Evolutionary conservation across 1,284 basidiomycete species (phyloP), one percentile per base, ranked within the genome.

Genomic region (Sphagnurus paluster): DNA sequence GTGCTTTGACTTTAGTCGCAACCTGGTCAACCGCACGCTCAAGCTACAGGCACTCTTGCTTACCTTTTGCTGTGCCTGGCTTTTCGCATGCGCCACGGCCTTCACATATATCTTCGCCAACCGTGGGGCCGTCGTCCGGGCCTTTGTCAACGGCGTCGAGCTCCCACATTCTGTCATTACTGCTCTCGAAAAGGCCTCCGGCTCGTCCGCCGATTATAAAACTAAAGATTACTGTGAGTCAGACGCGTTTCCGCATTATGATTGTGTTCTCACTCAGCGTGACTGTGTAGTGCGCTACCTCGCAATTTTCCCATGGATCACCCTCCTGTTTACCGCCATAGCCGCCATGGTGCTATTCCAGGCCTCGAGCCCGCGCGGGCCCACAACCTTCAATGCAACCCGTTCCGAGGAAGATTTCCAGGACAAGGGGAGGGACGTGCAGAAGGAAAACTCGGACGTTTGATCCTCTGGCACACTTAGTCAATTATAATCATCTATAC

Each of bases 251-350:
- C 13, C 30, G 14, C 8, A 14, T 4, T 10, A 16, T 3, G 30
- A 3, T 9, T 7, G 6, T 24, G 26, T n/a, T n/a, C 25, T 41
- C 26, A 41, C 20, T 9, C 16, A 14, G 25, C 9, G 5, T 6
- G 4, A 17, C n/a, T 5, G 6, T 19, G 6, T 17, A 47, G 45
- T 47, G 21, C 28, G 45, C 14, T 29, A 17, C 19, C 14, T 41
- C 16, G 45, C 45, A 11, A 47, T 47, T 24, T 20, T 47, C 33
- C 32, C 45, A 3, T 47, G 45, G 45, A 32, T 47, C 29, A 41
- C 45, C 11, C 11, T 47, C 10, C 10, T 47, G 3, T 47, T 41
- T 33, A 41, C 39, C 4, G 7, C 14, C 17, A 33, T 41, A 19
- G 38, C 45, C 3, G 30, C 39, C 8, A 9, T 35, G n/a, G 45